Conservation (phyloP, 306 rosid genomes). For the Fragaria nilgerrensis region DNA sequence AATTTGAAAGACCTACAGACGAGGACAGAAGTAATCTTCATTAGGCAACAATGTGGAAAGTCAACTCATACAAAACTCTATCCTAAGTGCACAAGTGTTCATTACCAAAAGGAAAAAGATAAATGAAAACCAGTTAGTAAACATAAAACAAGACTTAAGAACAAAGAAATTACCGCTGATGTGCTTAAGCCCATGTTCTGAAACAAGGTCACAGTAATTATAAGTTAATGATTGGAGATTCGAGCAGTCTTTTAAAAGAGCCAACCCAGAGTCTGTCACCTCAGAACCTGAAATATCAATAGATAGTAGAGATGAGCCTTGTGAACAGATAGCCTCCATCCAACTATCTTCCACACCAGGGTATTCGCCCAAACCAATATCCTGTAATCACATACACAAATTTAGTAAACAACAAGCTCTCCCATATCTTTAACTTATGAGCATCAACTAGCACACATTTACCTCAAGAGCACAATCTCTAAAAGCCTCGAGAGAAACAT, state of each 20-base stretch:
- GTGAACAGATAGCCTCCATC: constrained; percentile 66
- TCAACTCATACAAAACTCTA: not conserved
- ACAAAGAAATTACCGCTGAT: constrained; percentile 44
- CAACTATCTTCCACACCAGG: constrained; percentile 60
- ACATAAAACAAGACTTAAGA: constrained; percentile 1
- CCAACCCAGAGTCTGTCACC: constrained; percentile 56
- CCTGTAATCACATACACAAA: constrained; percentile 41
- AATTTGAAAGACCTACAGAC: constrained; percentile 49
- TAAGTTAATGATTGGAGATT: constrained; percentile 53
- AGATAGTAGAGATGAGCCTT: constrained; percentile 56
- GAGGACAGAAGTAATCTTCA: constrained; percentile 20
- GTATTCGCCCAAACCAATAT: constrained; percentile 55
- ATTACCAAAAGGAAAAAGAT: not conserved
- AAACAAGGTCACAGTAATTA: constrained; percentile 53
- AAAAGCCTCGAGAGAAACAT: constrained; percentile 48
- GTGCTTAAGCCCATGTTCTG: constrained; percentile 58
- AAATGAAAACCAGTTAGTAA: not conserved
- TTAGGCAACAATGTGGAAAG: constrained; percentile 7
- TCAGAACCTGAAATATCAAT: constrained; percentile 63
- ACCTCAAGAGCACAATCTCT: constrained; percentile 74
- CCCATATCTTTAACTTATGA: constrained; percentile 23
- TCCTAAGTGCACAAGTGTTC: not conserved
- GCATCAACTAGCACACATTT: constrained; percentile 10
- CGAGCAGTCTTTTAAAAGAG: constrained; percentile 48
- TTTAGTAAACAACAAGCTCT: constrained; percentile 7